These are phyloP conservation scores for Naganishia friedmannii DNA, from an alignment of 768 basidiomycete genomes.

Conservation along the genomic window DNA sequence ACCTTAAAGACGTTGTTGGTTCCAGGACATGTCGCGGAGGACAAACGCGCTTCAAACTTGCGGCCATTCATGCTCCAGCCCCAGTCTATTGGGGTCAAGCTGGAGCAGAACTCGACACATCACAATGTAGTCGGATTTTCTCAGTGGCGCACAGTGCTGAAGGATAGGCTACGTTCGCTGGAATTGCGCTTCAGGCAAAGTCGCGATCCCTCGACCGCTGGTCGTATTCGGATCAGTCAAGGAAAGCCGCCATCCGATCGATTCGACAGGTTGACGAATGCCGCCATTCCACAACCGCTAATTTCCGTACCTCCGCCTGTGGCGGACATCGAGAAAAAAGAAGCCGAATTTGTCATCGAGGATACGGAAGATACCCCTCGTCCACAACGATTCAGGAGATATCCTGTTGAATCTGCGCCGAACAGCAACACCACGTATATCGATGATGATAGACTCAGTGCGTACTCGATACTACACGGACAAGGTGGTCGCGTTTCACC, in stretches of 20 bases:
- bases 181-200: background rate
- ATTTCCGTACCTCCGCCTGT: constrained; percentile 1
- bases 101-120: background rate
- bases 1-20: background rate
- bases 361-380: constrained; percentile 18
- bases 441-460: background rate
- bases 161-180: background rate
- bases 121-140: background rate
- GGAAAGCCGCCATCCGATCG: constrained; percentile 18
- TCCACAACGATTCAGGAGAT: background rate
- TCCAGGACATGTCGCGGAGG: background rate
- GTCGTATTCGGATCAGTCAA: constrained; percentile 20
- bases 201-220: background rate
- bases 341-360: background rate
- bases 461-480: background rate
- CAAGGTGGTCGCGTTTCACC: background rate
- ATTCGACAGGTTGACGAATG: constrained; percentile 24
- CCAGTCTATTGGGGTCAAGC: background rate
- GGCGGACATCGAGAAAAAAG: background rate
- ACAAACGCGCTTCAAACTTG: background rate
- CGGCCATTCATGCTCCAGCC: constrained; percentile 7
- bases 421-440: background rate
- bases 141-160: background rate
- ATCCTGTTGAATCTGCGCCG: background rate
- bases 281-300: constrained; percentile 25